These are phyloP conservation scores for Clavaria fumosa DNA, from an alignment of 768 basidiomycete species.

Conservation along the genomic window DNA sequence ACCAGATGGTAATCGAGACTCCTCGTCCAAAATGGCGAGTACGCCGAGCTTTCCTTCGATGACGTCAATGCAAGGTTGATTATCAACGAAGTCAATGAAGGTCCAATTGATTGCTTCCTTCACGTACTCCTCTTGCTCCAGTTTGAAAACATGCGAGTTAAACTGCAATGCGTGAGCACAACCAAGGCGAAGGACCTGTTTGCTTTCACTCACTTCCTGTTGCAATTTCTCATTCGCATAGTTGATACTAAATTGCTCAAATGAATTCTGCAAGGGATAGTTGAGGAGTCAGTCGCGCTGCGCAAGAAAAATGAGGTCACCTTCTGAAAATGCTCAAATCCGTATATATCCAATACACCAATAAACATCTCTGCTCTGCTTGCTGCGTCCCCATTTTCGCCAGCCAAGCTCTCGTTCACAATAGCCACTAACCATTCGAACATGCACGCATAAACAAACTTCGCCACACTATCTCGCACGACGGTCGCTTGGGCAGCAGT, in stretches of 20 bases:
- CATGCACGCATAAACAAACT: conserved; percentile 96
- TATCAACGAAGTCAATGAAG: conserved; percentile 98
- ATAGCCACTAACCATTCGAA: conserved; percentile 98
- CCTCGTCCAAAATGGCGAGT: conserved; percentile 88
- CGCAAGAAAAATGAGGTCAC: no score
- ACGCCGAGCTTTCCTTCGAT: conserved; percentile 97
- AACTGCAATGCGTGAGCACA: no score
- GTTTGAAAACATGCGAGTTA: conserved; percentile 97
- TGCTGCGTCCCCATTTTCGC: conserved; percentile 86
- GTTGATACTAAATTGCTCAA: conserved; percentile 99
- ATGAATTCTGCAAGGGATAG: conserved; percentile 55
- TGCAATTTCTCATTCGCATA: conserved; percentile 98
- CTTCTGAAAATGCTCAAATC: conserved; percentile 96
- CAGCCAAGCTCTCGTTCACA: conserved; percentile 91
- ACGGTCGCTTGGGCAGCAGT: conserved; percentile 82
- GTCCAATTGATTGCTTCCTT: conserved; percentile 99
- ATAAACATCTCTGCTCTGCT: conserved; percentile 95
- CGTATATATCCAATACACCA: conserved; percentile 95
- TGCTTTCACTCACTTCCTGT: conserved; percentile 73
- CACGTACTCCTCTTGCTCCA: conserved; percentile 98
- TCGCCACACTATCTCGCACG: conserved; percentile 92
- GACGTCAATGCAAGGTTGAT: conserved; percentile 96
- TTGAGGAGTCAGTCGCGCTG: no score
- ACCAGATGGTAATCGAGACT: conserved; percentile 89
- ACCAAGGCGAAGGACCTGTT: no score